A percentile compares a stretch with the other conserved stretches of the same genome.
Conservation (phyloP, 2,329 filamentous ascomycete species). For the Cryphonectria naterciae region DNA sequence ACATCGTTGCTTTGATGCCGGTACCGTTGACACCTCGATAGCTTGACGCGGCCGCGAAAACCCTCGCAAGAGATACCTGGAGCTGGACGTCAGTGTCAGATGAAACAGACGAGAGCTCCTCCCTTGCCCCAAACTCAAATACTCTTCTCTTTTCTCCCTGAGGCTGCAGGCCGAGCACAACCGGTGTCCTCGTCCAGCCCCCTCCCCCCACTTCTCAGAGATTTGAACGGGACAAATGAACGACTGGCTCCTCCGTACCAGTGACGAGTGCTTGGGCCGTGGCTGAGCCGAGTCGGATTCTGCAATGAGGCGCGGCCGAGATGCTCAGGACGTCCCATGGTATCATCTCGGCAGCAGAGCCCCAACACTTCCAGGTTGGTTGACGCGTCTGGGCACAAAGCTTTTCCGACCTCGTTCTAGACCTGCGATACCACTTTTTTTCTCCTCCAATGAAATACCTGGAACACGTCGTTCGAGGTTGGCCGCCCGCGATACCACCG, state of each 20-base stretch:
- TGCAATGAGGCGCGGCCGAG: not conserved
- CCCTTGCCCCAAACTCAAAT: slow-evolving; percentile 1
- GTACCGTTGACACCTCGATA: not conserved
- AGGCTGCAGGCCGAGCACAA: not conserved
- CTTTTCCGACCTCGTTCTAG: slow-evolving; percentile 2
- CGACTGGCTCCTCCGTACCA: not conserved
- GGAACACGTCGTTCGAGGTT: slow-evolving; percentile 10
- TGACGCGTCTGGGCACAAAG: not conserved
- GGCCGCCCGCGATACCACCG: slow-evolving; percentile 4
- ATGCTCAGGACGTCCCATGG: not conserved
- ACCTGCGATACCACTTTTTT: slow-evolving; percentile 5
- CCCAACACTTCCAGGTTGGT: not conserved
- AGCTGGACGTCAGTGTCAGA: not conserved
- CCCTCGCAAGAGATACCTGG: not conserved
- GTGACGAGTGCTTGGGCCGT: not conserved
- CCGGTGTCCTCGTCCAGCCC: not conserved
- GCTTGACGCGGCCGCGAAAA: not conserved
- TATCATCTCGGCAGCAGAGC: slow-evolving; percentile 3
- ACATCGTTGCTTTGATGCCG: not conserved
- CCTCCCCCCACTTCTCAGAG: not conserved
- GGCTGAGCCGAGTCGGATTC: slow-evolving; percentile 8
- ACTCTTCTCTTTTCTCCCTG: not conserved
- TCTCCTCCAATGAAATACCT: slow-evolving; percentile 9
- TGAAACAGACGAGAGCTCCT: not conserved
- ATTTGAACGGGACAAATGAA: not conserved